Evolutionary conservation across 1,284 basidiomycete species (phyloP).

Genomic region (Cutaneotrichosporon spelunceum): DNA sequence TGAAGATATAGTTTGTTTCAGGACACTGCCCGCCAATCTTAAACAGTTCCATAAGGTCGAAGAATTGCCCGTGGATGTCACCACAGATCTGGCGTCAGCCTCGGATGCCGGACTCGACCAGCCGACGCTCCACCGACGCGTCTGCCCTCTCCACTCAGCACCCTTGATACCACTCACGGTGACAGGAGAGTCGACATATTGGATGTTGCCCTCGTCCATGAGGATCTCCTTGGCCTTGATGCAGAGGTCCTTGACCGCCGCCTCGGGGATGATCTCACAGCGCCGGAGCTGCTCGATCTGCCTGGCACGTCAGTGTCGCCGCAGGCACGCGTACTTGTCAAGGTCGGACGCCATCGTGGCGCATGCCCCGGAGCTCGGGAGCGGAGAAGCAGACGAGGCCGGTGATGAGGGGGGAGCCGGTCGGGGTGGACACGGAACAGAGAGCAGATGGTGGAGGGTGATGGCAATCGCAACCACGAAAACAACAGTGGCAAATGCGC

Average conservation of each 20-base stretch:
- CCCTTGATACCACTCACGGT: constrained; percentile 61
- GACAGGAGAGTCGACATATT: constrained; percentile 92
- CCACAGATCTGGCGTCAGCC: constrained; percentile 75
- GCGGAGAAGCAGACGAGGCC: not conserved
- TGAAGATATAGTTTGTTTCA: constrained; percentile 96
- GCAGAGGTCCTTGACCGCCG: constrained; percentile 87
- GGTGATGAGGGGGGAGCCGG: not conserved
- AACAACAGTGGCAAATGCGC: constrained; percentile 7
- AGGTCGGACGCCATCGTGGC: constrained; percentile 40
- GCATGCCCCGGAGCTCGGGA: not conserved
- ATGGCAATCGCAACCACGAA: constrained; percentile 2
- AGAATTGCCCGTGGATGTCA: constrained; percentile 98
- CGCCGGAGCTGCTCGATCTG: constrained; percentile 85
- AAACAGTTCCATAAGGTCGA: constrained; percentile 95
- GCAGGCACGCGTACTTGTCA: constrained; percentile 34
- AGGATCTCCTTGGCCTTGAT: constrained; percentile 92
- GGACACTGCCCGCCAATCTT: constrained; percentile 92
- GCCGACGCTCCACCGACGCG: not conserved
- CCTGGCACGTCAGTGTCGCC: constrained; percentile 22
- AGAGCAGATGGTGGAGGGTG: not conserved
- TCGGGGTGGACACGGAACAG: not conserved
- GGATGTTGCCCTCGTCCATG: constrained; percentile 96
- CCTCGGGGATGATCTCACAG: constrained; percentile 89
- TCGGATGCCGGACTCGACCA: not conserved
- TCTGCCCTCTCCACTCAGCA: not conserved